These are phyloP conservation scores for Metschnikowia borealis DNA, from an alignment of 805 yeast genomes.

Conservation along the genomic window DNA sequence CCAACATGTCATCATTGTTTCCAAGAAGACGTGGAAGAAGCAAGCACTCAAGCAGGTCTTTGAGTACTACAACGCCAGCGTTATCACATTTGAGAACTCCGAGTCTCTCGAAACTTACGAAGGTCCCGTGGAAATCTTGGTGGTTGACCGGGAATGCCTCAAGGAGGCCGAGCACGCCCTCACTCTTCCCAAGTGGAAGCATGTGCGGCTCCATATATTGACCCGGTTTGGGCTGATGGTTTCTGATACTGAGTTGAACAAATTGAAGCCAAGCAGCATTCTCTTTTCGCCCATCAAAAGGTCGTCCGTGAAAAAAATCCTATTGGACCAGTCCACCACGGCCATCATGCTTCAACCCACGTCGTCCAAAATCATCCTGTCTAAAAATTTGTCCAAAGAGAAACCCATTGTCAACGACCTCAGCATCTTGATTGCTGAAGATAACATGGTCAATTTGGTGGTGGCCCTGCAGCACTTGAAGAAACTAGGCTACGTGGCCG, in stretches of 20 bases:
- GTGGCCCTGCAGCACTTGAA: constrained; percentile 49
- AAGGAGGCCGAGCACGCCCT: constrained; percentile 4
- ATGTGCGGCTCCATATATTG: constrained; percentile 21
- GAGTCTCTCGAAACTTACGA: constrained; percentile 11
- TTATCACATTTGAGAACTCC: constrained; percentile 19
- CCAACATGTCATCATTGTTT: constrained; percentile 30
- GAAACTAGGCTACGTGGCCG: constrained; percentile 48
- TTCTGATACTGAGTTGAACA: constrained; percentile 19
- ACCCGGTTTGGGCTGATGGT: constrained; percentile 29
- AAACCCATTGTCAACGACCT: constrained; percentile 31
- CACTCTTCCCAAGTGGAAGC: constrained; percentile 4
- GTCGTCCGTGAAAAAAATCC: constrained; percentile 17
- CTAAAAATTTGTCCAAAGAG: not conserved
- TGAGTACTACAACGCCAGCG: constrained; percentile 32
- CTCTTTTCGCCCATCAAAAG: constrained; percentile 29
- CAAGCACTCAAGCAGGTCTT: constrained; percentile 30
- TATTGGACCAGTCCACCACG: constrained; percentile 6
- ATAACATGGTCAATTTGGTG: constrained; percentile 46
- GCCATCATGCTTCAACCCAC: not conserved
- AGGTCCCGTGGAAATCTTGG: constrained; percentile 17
- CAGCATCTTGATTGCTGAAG: constrained; percentile 51
- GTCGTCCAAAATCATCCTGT: not conserved
- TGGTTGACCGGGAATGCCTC: constrained; percentile 20
- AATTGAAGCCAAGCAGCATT: constrained; percentile 19
- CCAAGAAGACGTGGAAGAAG: constrained; percentile 27